These are phyloP conservation scores for Alternaria postmessia DNA, from an alignment of 2,329 filamentous ascomycete genomes.

Conservation along the genomic window DNA sequence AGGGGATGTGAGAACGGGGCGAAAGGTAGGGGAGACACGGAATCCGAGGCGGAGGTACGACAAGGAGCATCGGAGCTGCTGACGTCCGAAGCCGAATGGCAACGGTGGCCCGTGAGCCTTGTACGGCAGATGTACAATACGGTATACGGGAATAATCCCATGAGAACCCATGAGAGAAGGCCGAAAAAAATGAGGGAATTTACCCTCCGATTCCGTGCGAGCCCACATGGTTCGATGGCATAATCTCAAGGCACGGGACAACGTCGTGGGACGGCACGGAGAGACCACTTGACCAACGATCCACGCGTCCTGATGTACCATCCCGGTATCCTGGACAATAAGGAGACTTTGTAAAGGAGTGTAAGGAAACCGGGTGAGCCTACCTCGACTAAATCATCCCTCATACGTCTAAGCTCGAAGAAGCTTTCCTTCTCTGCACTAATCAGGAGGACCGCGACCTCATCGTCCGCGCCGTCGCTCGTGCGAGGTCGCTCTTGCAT, in stretches of 20 bases:
- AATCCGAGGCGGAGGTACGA: not conserved
- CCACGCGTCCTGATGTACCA: not conserved
- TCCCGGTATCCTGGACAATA: conserved; percentile 10
- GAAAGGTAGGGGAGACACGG: not conserved
- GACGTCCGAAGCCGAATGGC: conserved; percentile 10
- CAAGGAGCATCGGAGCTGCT: conserved; percentile 5
- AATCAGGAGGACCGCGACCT: conserved; percentile 90
- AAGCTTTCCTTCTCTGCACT: conserved; percentile 94
- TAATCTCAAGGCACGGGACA: not conserved
- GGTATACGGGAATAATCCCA: not conserved
- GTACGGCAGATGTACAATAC: conserved; percentile 3
- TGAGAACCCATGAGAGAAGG: conserved; percentile 1
- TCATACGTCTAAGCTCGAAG: conserved; percentile 81
- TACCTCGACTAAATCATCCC: conserved; percentile 66
- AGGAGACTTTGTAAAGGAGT: conserved; percentile 23
- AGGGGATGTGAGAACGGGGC: not conserved
- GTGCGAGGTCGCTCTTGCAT: conserved; percentile 52
- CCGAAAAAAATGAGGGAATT: conserved; percentile 2
- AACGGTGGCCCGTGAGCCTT: not conserved
- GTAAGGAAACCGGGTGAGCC: conserved; percentile 23
- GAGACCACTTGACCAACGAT: conserved; percentile 4
- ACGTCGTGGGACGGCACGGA: not conserved
- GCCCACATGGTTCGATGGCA: conserved; percentile 10
- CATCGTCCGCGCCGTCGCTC: conserved; percentile 64
- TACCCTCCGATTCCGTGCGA: conserved; percentile 3